Evolutionary conservation across 768 basidiomycete genomes (phyloP).

Genomic region (Leccinum rimulosum): DNA sequence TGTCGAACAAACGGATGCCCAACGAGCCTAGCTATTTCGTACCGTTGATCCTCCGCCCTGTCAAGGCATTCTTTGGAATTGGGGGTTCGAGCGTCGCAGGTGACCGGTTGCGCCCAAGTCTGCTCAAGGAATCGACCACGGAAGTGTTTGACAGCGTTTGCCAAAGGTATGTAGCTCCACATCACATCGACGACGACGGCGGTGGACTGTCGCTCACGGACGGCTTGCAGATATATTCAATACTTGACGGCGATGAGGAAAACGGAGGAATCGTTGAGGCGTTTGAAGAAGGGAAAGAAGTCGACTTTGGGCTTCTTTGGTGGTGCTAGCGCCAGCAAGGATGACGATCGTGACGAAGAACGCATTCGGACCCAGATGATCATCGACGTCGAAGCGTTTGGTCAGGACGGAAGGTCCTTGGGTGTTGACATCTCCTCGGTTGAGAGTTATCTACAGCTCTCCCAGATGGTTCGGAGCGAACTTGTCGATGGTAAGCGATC

Average conservation of each 20-base stretch:
- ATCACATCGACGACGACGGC: not conserved
- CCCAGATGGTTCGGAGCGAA: slow-evolving; percentile 55
- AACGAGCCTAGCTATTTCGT: slow-evolving; percentile 88
- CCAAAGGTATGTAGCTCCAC: slow-evolving; percentile 46
- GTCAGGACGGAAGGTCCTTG: slow-evolving; percentile 67
- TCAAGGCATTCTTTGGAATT: slow-evolving; percentile 70
- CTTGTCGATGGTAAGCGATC: slow-evolving; percentile 33
- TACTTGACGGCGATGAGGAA: slow-evolving; percentile 85
- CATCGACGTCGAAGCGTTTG: slow-evolving; percentile 83
- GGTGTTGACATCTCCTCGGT: slow-evolving; percentile 59
- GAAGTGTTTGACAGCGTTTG: slow-evolving; percentile 72
- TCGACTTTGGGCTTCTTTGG: slow-evolving; percentile 79
- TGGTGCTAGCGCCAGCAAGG: slow-evolving; percentile 41
- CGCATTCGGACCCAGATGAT: slow-evolving; percentile 81
- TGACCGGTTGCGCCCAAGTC: slow-evolving; percentile 50
- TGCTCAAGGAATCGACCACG: slow-evolving; percentile 48
- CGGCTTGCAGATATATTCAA: slow-evolving; percentile 60
- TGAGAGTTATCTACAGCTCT: slow-evolving; percentile 52
- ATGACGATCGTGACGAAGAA: slow-evolving; percentile 82
- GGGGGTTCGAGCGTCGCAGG: slow-evolving; percentile 61
- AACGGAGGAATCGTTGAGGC: slow-evolving; percentile 84
- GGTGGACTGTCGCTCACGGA: not conserved
- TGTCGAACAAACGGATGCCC: slow-evolving; percentile 69
- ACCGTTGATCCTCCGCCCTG: slow-evolving; percentile 71
- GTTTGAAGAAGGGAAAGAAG: slow-evolving; percentile 86